Percentiles rank a stretch among this genome's conserved stretches.
Conservation (phyloP, 2,329 filamentous ascomycete genomes). For the Mycocentrospora acerina region DNA sequence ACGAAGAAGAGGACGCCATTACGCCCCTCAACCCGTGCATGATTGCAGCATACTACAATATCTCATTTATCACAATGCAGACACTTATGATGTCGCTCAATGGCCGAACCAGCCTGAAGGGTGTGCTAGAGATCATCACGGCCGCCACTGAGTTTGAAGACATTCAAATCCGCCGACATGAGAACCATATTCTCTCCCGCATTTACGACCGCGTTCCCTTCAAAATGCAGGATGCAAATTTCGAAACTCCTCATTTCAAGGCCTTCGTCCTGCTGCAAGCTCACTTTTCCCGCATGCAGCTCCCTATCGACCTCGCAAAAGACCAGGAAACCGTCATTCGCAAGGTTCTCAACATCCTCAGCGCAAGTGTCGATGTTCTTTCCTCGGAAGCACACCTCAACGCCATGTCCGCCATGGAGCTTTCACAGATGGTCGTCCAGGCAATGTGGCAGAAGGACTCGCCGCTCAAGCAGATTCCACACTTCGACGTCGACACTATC, state of each 20-base stretch:
- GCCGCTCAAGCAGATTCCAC: conserved; percentile 94
- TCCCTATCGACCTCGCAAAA: conserved; percentile 92
- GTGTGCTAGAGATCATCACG: conserved; percentile 93
- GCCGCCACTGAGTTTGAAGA: conserved; percentile 95
- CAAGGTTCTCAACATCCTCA: conserved; percentile 84
- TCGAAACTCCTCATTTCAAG: conserved; percentile 97
- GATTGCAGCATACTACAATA: conserved; percentile 99
- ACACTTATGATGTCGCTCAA: conserved; percentile 92
- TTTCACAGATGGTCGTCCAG: conserved; percentile 98
- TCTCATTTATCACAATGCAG: conserved; percentile 99
- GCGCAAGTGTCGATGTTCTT: conserved; percentile 90
- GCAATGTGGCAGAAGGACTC: conserved; percentile 99
- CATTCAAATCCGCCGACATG: conserved; percentile 90
- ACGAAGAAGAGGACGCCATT: conserved; percentile 83
- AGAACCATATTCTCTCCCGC: conserved; percentile 81
- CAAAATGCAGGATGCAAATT: conserved; percentile 85
- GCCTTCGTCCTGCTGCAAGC: conserved; percentile 95
- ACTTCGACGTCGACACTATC: conserved; percentile 82
- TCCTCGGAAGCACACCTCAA: conserved; percentile 96
- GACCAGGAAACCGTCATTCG: conserved; percentile 87
- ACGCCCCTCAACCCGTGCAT: conserved; percentile 92
- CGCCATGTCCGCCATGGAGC: conserved; percentile 97
- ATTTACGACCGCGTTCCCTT: conserved; percentile 95
- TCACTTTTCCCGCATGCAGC: conserved; percentile 95
- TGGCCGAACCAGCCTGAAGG: conserved; percentile 89